Evolutionary conservation across 345 rosid species (phyloP), one percentile per base, ranked within the genome.

Genomic region (Brassica nigra): DNA sequence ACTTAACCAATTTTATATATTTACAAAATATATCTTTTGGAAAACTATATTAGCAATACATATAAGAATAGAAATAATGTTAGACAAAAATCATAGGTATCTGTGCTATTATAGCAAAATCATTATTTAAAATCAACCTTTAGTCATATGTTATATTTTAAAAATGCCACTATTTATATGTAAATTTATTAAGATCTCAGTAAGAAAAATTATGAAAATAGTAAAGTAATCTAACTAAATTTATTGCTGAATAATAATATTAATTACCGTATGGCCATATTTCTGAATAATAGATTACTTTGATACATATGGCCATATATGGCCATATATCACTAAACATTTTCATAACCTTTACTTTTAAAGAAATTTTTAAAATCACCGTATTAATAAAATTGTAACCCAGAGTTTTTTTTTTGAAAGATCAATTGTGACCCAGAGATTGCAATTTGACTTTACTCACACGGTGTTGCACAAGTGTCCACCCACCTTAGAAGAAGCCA

Each of bases 381-480:
- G 27, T 18, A 18, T 11, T n/a, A 59, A 59, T 6, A 33, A 31
- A 34, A 27, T 10, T 54, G 49, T 65, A 39, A 52, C 20, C 0
- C 29, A 14, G 33, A 39, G 52, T 23, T 23, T 23, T 23, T 23
- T 23, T 23, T 23, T 23, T 23, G 27, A 23, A 23, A 23, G 27
- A 23, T 23, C 27, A 23, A 23, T 23, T 23, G 49, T 65, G 57
- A 64, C 20, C 0, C 29, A 14, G 33, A 39, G 52, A 69, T 69
- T 1, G 49, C 18, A 76, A 14, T 44, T 76, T 76, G 75, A 61
- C 80, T 69, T 4, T 31, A 20, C 64, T 42, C 63, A 61, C 28
- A 76, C n/a, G 8, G 68, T 30, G 18, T 44, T 36, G 23, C 37
- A 70, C 54, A 70, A 77, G 55, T 62, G 39, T 76, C 63, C 64